Evolutionary conservation across 2,329 filamentous ascomycete species (phyloP).

Genomic region (Beauveria sp.): DNA sequence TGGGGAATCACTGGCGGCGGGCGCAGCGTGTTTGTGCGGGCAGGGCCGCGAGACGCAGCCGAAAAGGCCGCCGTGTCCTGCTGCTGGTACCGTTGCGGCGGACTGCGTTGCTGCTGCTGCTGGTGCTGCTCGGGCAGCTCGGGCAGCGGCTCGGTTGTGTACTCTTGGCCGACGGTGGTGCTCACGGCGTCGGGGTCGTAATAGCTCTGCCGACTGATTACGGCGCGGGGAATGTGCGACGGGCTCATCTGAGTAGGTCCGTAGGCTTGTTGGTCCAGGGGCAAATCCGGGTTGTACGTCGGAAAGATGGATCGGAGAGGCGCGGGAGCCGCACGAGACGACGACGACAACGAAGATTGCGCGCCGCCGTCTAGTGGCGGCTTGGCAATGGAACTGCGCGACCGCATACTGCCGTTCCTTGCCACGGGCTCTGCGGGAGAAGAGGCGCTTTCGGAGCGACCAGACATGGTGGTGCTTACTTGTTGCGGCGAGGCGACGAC

Average conservation of each 20-base stretch:
- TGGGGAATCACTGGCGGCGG: slow-evolving; percentile 39
- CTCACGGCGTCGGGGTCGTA: slow-evolving; percentile 15
- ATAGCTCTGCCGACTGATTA: slow-evolving; percentile 60
- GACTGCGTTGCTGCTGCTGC: neutral
- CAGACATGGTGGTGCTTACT: slow-evolving; percentile 34
- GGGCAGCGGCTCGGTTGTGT: slow-evolving; percentile 12
- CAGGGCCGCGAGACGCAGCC: neutral
- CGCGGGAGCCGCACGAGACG: slow-evolving; percentile 26
- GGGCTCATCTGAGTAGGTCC: slow-evolving; percentile 60
- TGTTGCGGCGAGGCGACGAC: slow-evolving; percentile 18
- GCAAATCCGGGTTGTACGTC: slow-evolving; percentile 59
- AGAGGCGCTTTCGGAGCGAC: slow-evolving; percentile 42
- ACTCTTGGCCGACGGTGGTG: neutral
- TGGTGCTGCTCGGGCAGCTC: neutral
- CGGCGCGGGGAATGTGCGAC: slow-evolving; percentile 52
- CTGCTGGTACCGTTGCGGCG: neutral
- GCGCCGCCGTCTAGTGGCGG: slow-evolving; percentile 32
- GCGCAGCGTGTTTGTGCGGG: slow-evolving; percentile 18
- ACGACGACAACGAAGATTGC: neutral
- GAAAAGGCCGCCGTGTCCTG: neutral
- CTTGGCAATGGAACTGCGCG: slow-evolving; percentile 51
- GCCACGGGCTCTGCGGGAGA: slow-evolving; percentile 44
- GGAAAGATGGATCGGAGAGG: slow-evolving; percentile 67
- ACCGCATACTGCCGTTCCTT: slow-evolving; percentile 40
- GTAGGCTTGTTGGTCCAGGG: slow-evolving; percentile 62